phyloP scores from a whole-genome alignment of 192 early-diverging fungal genomes.

The Podila clonocystis region DNA sequence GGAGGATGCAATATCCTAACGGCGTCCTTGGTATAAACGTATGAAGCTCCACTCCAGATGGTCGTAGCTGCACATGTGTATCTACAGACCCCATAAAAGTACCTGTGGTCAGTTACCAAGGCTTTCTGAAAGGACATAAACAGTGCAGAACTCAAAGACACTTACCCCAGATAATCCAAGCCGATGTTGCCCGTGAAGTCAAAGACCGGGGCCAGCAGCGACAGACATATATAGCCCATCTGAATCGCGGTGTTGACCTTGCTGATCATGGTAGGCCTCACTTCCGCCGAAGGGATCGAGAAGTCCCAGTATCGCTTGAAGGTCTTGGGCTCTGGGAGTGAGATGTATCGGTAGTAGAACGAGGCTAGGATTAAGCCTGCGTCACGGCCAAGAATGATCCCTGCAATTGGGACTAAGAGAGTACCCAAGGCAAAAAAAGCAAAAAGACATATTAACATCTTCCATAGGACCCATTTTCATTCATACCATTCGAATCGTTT shows the following conservation, averaged over 20 bases:
- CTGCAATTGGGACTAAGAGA: constrained; percentile 70
- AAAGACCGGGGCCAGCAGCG: constrained; percentile 78
- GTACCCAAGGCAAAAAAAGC: constrained; percentile 2
- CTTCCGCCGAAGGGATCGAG: constrained; percentile 90
- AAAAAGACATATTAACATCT: constrained; percentile 3
- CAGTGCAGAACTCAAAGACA: not conserved
- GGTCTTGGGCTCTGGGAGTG: constrained; percentile 90
- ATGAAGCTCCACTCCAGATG: constrained; percentile 80
- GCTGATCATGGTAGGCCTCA: constrained; percentile 87
- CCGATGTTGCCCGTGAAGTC: constrained; percentile 69
- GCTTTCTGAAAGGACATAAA: not conserved
- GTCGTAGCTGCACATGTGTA: constrained; percentile 82
- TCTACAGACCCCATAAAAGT: constrained; percentile 36
- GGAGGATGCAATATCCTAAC: constrained; percentile 71
- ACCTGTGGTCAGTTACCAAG: constrained; percentile 5
- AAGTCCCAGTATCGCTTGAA: constrained; percentile 87
- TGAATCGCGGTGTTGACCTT: constrained; percentile 94
- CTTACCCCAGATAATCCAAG: constrained; percentile 70
- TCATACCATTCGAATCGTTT: too few species aligned
- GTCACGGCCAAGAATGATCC: constrained; percentile 88
- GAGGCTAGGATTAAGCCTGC: constrained; percentile 79
- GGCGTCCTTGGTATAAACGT: constrained; percentile 78
- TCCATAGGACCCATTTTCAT: not conserved
- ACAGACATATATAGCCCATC: constrained; percentile 79
- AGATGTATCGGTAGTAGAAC: constrained; percentile 87